phyloP scores from a whole-genome alignment of 495 filamentous ascomycete species.

The Clavariopsis aquatica region DNA sequence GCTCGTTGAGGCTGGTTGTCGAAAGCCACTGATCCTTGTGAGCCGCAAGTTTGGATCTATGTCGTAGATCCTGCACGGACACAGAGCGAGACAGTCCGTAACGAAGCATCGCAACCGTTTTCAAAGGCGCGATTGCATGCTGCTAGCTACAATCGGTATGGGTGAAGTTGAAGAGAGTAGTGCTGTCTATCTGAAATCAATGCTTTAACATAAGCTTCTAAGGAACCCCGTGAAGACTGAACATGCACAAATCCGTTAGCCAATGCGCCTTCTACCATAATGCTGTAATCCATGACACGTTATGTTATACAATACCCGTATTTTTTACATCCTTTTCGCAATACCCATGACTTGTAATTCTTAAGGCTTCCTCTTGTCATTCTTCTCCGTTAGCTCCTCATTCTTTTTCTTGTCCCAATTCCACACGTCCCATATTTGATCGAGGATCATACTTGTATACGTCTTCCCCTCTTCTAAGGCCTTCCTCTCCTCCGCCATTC shows the following conservation, averaged over 20 bases:
- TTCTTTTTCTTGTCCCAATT: conserved; percentile 53
- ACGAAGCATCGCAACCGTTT: not conserved
- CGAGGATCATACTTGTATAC: conserved; percentile 77
- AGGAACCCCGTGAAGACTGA: not conserved
- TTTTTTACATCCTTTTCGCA: not conserved
- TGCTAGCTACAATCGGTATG: not conserved
- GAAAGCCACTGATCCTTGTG: not conserved
- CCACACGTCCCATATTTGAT: conserved; percentile 84
- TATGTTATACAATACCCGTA: not conserved
- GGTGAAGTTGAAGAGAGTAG: not conserved
- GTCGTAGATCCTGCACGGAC: not conserved
- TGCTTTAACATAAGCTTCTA: not conserved
- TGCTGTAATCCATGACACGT: not conserved
- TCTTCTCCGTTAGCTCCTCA: conserved; percentile 3
- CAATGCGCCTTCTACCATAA: not conserved
- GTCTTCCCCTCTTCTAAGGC: conserved; percentile 50
- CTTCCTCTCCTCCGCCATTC: conserved; percentile 63
- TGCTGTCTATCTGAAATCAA: not conserved
- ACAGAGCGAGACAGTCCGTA: not conserved
- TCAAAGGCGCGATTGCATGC: not conserved
- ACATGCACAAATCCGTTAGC: not conserved
- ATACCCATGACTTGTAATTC: not conserved
- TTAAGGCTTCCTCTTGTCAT: conserved; percentile 5
- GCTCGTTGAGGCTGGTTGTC: not conserved
- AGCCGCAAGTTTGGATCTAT: not conserved